Conservation (phyloP, 306 rosid species). For the Quercus berberidifolia region DNA sequence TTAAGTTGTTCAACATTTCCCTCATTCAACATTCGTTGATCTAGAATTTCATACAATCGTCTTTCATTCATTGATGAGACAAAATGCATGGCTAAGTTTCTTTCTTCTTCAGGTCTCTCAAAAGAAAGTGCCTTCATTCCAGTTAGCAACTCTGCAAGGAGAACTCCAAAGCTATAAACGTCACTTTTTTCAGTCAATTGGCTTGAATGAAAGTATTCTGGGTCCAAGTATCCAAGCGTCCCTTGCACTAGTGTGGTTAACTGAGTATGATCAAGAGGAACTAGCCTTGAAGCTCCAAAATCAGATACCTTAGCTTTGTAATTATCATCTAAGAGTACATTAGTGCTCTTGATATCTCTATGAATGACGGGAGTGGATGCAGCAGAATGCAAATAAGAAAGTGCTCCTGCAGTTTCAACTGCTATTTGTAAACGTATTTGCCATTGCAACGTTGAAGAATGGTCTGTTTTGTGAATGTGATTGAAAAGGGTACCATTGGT, state of each 20-base stretch:
- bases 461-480: conserved; percentile 11
- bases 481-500: conserved; percentile 32
- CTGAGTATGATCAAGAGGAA: conserved; percentile 37
- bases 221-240: conserved; percentile 44
- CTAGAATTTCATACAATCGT: conserved; percentile 18
- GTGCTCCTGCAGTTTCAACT: conserved; percentile 25
- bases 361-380: conserved; percentile 41
- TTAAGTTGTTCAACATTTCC: conserved; percentile 22
- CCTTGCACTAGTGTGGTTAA: conserved; percentile 45
- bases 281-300: conserved; percentile 44
- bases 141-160: conserved; percentile 34
- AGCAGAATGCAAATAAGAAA: conserved; percentile 40
- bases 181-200: conserved; percentile 66
- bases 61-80: conserved; percentile 25
- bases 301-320: conserved; percentile 40
- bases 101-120: conserved; percentile 8
- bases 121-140: conserved; percentile 30
- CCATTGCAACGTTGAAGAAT: conserved; percentile 14
- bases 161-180: conserved; percentile 66
- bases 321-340: conserved; percentile 33
- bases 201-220: conserved; percentile 31
- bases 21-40: conserved; percentile 9
- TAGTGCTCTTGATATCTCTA: conserved; percentile 46
- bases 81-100: conserved; percentile 21
- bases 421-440: conserved; percentile 34